Conservation (phyloP, 768 basidiomycete genomes). For the Leccinum truebloodii region DNA sequence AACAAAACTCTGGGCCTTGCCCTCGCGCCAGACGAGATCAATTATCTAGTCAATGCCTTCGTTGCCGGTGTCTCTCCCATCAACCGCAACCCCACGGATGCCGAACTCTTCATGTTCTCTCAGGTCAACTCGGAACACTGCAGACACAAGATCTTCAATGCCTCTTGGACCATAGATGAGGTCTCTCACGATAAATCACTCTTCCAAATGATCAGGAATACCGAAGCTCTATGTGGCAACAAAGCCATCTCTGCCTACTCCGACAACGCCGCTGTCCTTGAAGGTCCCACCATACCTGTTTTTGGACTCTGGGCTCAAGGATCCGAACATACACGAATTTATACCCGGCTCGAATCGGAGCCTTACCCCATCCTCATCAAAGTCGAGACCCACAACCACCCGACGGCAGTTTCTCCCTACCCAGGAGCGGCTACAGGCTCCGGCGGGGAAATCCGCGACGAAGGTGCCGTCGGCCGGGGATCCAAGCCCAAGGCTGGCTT, state of each 20-base stretch:
- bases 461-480: slow-evolving; percentile 93
- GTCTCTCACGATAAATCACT: slow-evolving; percentile 65
- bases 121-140: slow-evolving; percentile 99
- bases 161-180: slow-evolving; percentile 89
- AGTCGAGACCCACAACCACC: slow-evolving; percentile 99
- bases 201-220: slow-evolving; percentile 98
- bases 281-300: slow-evolving; percentile 66
- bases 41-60: slow-evolving; percentile 90
- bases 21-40: slow-evolving; percentile 84
- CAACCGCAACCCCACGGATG: slow-evolving; percentile 89
- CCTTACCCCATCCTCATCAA: slow-evolving; percentile 90
- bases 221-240: slow-evolving; percentile 70
- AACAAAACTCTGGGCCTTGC: slow-evolving; percentile 90
- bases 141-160: slow-evolving; percentile 99
- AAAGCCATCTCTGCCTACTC: slow-evolving; percentile 97
- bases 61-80: slow-evolving; percentile 66
- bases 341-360: slow-evolving; percentile 57
- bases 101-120: slow-evolving; percentile 99
- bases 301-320: slow-evolving; percentile 56
- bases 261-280: slow-evolving; percentile 95
- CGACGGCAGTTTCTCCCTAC: slow-evolving; percentile 96
- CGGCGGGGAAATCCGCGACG: slow-evolving; percentile 97
- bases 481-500: slow-evolving; percentile 97
- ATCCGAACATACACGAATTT: slow-evolving; percentile 40
- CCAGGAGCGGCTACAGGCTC: slow-evolving; percentile 99